Percentiles rank a stretch among this genome's conserved stretches.
These are phyloP conservation scores for Yamadazyma akitaensis DNA, from an alignment of 805 yeast genomes.

Conservation along the genomic window DNA sequence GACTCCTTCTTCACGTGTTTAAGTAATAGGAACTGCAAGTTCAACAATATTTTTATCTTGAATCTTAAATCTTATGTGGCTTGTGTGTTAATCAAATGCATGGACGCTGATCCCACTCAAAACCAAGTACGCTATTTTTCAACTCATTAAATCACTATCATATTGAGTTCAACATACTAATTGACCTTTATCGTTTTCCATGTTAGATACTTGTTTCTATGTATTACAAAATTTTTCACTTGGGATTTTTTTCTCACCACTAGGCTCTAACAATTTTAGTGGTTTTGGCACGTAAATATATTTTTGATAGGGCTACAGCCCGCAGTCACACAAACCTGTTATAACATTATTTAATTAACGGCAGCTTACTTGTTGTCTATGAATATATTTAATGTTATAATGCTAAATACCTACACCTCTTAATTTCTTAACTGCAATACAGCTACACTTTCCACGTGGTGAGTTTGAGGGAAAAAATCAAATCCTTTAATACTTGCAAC, in stretches of 20 bases:
- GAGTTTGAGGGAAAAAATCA: slow-evolving; percentile 95
- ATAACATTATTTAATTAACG: not conserved
- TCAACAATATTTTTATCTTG: not conserved
- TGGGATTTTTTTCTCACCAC: slow-evolving; percentile 3
- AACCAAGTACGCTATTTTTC: not conserved
- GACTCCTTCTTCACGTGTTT: no score
- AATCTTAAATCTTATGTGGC: not conserved
- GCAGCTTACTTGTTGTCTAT: not conserved
- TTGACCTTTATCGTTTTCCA: slow-evolving; percentile 99
- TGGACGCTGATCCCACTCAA: not conserved
- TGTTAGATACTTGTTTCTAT: slow-evolving; percentile 43
- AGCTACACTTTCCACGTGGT: slow-evolving; percentile 87
- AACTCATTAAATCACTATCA: not conserved
- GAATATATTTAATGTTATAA: not conserved
- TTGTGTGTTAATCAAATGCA: not conserved
- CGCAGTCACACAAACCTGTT: slow-evolving; percentile 8
- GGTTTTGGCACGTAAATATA: slow-evolving; percentile 3
- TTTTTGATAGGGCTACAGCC: slow-evolving; percentile 10
- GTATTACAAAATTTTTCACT: slow-evolving; percentile 8
- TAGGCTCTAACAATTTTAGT: not conserved
- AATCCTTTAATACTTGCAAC: slow-evolving; percentile 88
- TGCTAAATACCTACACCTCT: not conserved
- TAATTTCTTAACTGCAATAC: slow-evolving; percentile 43
- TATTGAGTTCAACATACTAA: slow-evolving; percentile 66
- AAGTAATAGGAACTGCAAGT: not conserved